Conservation (phyloP, 2,329 filamentous ascomycete species). For the Pseudogymnoascus sp. region DNA sequence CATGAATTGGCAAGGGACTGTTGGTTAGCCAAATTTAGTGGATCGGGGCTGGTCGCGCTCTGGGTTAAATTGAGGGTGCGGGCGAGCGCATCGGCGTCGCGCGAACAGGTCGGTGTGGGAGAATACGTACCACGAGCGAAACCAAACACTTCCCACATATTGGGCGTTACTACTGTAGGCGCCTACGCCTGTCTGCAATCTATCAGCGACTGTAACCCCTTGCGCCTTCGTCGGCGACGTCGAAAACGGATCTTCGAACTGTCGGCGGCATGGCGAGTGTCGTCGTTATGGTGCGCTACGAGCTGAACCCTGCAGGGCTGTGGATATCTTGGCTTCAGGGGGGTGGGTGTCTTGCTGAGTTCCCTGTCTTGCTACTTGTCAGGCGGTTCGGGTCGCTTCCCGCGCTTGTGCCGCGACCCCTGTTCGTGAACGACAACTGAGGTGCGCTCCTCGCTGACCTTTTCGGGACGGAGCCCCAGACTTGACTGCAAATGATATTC, state of each 20-base stretch:
- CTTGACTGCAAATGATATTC: background rate
- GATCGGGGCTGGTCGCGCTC: conserved; percentile 83
- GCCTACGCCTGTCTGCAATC: background rate
- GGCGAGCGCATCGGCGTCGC: conserved; percentile 89
- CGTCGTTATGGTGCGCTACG: background rate
- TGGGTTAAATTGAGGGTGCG: conserved; percentile 44
- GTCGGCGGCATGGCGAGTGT: background rate
- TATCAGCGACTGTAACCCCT: background rate
- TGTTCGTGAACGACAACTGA: background rate
- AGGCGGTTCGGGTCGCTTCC: background rate
- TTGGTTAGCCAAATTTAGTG: too few relatives aligned
- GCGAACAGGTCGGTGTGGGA: conserved; percentile 72
- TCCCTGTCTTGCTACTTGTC: too few relatives aligned
- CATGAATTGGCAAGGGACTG: too few relatives aligned
- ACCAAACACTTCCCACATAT: background rate
- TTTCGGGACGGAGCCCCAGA: too few relatives aligned
- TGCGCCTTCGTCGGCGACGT: background rate
- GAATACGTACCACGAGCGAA: conserved; percentile 23
- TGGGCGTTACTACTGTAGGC: background rate
- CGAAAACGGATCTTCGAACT: background rate
- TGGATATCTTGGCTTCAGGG: background rate
- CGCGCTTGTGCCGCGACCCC: background rate
- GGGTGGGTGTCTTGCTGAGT: too few relatives aligned
- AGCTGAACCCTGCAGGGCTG: background rate
- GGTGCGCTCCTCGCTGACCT: too few relatives aligned